Evolutionary conservation across 257 asterid genomes (phyloP).

Genomic region (Solanum ahanhuiri): DNA sequence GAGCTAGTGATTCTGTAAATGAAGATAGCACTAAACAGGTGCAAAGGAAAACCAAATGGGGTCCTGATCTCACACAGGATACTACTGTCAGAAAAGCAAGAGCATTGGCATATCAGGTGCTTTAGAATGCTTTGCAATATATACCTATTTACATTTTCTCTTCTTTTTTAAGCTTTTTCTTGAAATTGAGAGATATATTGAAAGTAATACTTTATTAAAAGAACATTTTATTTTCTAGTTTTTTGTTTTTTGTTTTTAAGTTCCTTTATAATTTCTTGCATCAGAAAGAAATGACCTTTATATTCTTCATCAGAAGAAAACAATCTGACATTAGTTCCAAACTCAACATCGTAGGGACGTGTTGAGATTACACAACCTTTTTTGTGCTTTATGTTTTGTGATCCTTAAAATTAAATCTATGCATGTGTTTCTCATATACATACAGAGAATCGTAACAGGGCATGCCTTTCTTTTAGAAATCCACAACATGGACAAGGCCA

Average conservation of each 20-base stretch:
- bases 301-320: not conserved
- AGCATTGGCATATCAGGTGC: conserved; percentile 85
- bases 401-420: not conserved
- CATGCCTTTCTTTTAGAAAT: not conserved
- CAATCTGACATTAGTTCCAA: not conserved
- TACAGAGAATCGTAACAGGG: not conserved
- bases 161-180: not conserved
- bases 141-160: not conserved
- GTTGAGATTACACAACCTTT: not conserved
- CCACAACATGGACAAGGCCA: not conserved
- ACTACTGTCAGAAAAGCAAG: conserved; percentile 66
- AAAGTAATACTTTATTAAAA: not conserved
- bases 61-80: conserved; percentile 67
- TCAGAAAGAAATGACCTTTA: not conserved
- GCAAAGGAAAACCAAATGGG: conserved; percentile 90
- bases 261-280: not conserved
- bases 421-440: not conserved
- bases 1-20: conserved; percentile 30
- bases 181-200: not conserved
- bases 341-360: not conserved
- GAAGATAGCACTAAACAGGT: conserved; percentile 43
- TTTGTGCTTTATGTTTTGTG: not conserved
- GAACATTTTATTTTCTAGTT: not conserved
- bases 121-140: not conserved
- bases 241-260: not conserved